phyloP scores from a whole-genome alignment of 2,329 filamentous ascomycete genomes.

The Colletotrichum sp. region DNA sequence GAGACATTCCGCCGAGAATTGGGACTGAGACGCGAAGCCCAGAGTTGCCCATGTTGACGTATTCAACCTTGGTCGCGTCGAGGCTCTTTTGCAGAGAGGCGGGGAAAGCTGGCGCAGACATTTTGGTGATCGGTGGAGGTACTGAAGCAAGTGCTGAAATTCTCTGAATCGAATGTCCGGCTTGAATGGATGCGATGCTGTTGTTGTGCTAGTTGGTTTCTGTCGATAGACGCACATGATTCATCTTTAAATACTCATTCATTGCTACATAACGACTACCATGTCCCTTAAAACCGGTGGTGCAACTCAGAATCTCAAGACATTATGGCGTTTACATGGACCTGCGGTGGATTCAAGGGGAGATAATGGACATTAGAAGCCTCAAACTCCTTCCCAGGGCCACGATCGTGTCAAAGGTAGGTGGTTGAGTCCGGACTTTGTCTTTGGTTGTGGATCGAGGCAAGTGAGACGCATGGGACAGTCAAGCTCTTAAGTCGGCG shows the following conservation, averaged over 20 bases:
- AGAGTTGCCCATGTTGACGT: constrained; percentile 39
- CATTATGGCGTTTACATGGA: neutral
- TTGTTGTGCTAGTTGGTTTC: neutral
- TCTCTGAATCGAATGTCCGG: neutral
- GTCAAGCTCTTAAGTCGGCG: neutral
- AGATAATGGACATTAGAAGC: neutral
- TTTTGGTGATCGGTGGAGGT: neutral
- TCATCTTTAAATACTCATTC: neutral
- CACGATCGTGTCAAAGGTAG: neutral
- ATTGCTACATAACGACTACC: neutral
- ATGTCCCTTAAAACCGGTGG: neutral
- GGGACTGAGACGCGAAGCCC: constrained; percentile 14
- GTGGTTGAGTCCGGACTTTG: neutral
- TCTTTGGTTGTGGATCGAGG: neutral
- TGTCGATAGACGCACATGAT: neutral
- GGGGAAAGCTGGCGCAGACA: neutral
- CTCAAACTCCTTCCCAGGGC: neutral
- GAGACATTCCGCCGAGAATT: constrained; percentile 19
- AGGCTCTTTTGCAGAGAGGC: constrained; percentile 20
- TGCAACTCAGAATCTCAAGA: neutral
- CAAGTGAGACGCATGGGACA: neutral
- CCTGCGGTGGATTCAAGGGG: neutral
- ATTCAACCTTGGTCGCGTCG: constrained; percentile 44
- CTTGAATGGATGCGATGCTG: neutral
- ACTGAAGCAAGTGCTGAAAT: neutral